phyloP scores from a whole-genome alignment of 1,139 yeast genomes.

The Debaryomyces udenii region DNA sequence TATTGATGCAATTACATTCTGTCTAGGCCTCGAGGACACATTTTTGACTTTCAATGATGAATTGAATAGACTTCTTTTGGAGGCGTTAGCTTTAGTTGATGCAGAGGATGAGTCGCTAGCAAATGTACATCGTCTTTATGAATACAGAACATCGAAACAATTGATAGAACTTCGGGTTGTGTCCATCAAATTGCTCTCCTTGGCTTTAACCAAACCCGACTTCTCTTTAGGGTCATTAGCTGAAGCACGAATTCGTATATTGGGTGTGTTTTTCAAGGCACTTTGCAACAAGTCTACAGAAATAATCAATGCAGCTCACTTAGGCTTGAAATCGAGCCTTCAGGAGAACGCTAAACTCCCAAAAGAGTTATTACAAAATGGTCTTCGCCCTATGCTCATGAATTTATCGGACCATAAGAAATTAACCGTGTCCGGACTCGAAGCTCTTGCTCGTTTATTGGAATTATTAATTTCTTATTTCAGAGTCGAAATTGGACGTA shows the following conservation, averaged over 20 bases:
- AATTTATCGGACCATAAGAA: slow-evolving; percentile 92
- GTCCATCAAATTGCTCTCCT: slow-evolving; percentile 79
- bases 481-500: slow-evolving; percentile 95
- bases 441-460: slow-evolving; percentile 83
- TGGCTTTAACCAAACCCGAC: slow-evolving; percentile 82
- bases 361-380: slow-evolving; percentile 88
- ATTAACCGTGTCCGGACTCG: slow-evolving; percentile 84
- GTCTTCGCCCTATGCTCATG: slow-evolving; percentile 93
- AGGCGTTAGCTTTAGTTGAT: slow-evolving; percentile 91
- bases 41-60: slow-evolving; percentile 89
- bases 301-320: slow-evolving; percentile 91
- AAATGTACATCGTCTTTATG: slow-evolving; percentile 81
- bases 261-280: slow-evolving; percentile 94
- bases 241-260: slow-evolving; percentile 78
- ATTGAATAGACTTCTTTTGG: slow-evolving; percentile 77
- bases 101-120: slow-evolving; percentile 97
- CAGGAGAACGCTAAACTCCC: slow-evolving; percentile 89
- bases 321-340: slow-evolving; percentile 80
- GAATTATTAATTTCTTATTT: slow-evolving; percentile 90
- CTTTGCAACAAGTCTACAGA: slow-evolving; percentile 83
- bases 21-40: slow-evolving; percentile 77
- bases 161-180: slow-evolving; percentile 84
- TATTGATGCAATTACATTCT: slow-evolving; percentile 92
- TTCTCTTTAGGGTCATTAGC: slow-evolving; percentile 78
- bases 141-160: slow-evolving; percentile 86